Percentiles rank a stretch among this genome's conserved stretches.
Evolutionary conservation across 2,329 filamentous ascomycete genomes (phyloP).

Genomic region (Talaromyces funiculosus): DNA sequence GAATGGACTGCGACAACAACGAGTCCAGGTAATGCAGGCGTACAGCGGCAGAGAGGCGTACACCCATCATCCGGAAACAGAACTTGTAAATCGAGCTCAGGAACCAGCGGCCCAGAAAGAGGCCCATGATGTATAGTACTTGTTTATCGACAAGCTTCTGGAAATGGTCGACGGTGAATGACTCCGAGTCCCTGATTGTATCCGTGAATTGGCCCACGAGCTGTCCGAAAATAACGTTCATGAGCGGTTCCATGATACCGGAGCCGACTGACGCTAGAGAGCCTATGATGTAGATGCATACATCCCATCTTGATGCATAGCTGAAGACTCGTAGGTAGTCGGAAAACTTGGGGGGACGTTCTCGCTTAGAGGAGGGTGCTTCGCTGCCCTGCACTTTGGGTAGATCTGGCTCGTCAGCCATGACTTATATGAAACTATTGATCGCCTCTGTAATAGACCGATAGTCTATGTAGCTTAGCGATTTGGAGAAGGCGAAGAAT

Average conservation of each 20-base stretch:
- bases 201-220: constrained; percentile 51
- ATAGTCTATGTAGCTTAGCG: neutral
- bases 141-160: neutral
- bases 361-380: neutral
- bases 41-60: constrained; percentile 47
- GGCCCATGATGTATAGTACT: neutral
- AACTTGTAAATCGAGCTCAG: constrained; percentile 26
- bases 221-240: constrained; percentile 56
- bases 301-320: constrained; percentile 3
- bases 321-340: constrained; percentile 7
- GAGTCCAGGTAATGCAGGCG: constrained; percentile 47
- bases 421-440: neutral
- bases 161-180: constrained; percentile 26
- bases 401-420: neutral
- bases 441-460: neutral
- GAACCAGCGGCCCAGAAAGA: neutral
- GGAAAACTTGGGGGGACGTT: neutral
- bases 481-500: neutral
- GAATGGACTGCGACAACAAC: constrained; percentile 47
- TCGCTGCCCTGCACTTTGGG: neutral
- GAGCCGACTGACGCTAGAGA: constrained; percentile 14
- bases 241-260: constrained; percentile 38
- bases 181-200: constrained; percentile 43
- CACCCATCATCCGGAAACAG: constrained; percentile 46
- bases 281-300: neutral